phyloP scores from a whole-genome alignment of 2,329 filamentous ascomycete species.

The Metarhizium guizhouense region DNA sequence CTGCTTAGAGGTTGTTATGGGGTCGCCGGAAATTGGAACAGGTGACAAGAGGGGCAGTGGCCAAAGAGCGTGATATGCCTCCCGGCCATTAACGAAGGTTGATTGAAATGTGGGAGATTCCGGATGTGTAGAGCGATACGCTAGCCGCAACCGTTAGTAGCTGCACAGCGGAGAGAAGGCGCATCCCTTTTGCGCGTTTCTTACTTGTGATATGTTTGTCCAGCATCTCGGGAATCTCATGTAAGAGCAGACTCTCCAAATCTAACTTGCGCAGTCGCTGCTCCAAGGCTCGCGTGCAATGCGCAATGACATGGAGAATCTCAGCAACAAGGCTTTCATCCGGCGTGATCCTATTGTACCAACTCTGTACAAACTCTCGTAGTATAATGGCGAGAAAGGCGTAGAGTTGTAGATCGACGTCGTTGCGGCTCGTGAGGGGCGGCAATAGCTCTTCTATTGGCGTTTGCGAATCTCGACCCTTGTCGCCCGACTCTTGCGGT shows the following conservation, averaged over 20 bases:
- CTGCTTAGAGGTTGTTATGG: conserved; percentile 49
- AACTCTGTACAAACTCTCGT: conserved; percentile 81
- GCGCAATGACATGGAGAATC: conserved; percentile 82
- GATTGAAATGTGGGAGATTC: conserved; percentile 45
- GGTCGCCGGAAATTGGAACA: conserved; percentile 50
- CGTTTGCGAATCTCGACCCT: conserved; percentile 36
- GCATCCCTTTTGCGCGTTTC: background rate
- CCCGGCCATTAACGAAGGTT: conserved; percentile 51
- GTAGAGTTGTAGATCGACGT: conserved; percentile 88
- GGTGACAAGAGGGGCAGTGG: conserved; percentile 76
- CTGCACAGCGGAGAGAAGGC: too few relatives aligned
- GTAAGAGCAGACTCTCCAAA: conserved; percentile 70
- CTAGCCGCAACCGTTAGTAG: conserved; percentile 32
- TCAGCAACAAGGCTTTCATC: conserved; percentile 84
- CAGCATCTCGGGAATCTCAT: conserved; percentile 78
- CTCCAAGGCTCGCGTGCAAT: conserved; percentile 81
- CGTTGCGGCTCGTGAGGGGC: conserved; percentile 87
- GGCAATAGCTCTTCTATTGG: conserved; percentile 78
- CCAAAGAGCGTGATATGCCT: conserved; percentile 75
- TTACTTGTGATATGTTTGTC: conserved; percentile 72
- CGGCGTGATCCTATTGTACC: conserved; percentile 88
- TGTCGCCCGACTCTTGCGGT: conserved; percentile 55
- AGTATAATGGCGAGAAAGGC: conserved; percentile 84
- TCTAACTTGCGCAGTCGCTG: conserved; percentile 77
- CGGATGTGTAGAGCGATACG: conserved; percentile 61